Evolutionary conservation across 176 grass and related monocot species (phyloP), one percentile per base, ranked within the genome.

Genomic region (Microstegium vimineum): DNA sequence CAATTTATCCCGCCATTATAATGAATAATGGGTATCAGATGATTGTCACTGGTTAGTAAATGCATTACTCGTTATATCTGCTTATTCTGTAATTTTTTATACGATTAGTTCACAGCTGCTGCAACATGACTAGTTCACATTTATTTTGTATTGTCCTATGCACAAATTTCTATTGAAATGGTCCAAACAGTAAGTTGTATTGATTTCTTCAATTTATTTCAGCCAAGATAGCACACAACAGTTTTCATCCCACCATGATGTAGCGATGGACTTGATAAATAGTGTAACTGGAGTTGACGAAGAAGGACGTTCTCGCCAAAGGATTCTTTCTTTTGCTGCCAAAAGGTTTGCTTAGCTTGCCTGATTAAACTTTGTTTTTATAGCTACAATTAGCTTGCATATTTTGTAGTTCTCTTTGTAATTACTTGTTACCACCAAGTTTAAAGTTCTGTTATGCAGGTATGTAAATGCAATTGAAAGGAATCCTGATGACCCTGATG

Each of bases 281-380:
- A 94, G 89, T 87, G 97, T 99, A 73, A 94, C 90, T 69, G 93
- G 97, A 85, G 91, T 94, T 80, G 97, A 99, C 0, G 97, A 99
- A 22, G 97, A 99, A 90, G 93, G 93, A 28, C 89, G 85, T 73
- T 99, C 97, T 74, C 97, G 91, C 84, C 97, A 99, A 73, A 81
- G 93, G 83, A 99, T 99, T 76, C 97, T 99, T 90, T 85, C 93
- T 78, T 99, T 95, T 87, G 97, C 97, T 89, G 97, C 93, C 83
- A 99, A 94, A 94, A 95, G 93, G 97, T 99, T 77, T 87, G 31
- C 1, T 71, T 8, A 72, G 4, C 45, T 85, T 63, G 11, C 69
- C 38, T 77, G 13, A 69, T 81, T 72, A 70, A 77, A 25, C 2
- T 70, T 56, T 4, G 9, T 82, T 63, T 66, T 30, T 66, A 28